Percentiles rank a stretch among this genome's conserved stretches.
These are phyloP conservation scores for Pseudogymnoascus sp. DNA, from an alignment of 2,329 filamentous ascomycete species.

Conservation along the genomic window DNA sequence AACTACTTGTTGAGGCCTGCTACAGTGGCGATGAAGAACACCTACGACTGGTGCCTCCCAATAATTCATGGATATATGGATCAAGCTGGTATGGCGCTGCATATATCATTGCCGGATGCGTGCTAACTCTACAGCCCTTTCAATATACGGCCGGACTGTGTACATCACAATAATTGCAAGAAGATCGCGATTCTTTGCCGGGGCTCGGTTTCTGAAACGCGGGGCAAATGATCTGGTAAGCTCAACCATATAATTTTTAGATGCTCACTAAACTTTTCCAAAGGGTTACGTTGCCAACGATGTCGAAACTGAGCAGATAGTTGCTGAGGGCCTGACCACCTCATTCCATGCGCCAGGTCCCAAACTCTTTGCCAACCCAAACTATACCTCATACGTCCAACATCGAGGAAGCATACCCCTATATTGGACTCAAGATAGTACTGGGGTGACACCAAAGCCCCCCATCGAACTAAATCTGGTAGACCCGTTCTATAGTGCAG, in stretches of 20 bases:
- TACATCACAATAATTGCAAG: slow-evolving; percentile 93
- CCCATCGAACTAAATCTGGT: slow-evolving; percentile 93
- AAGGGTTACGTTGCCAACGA: slow-evolving; percentile 92
- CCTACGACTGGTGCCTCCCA: slow-evolving; percentile 92
- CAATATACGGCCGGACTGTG: slow-evolving; percentile 78
- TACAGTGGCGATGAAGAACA: slow-evolving; percentile 60
- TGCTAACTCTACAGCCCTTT: slow-evolving; percentile 47
- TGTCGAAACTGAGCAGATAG: slow-evolving; percentile 97
- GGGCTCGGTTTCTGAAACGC: slow-evolving; percentile 87
- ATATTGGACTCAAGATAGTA: slow-evolving; percentile 95
- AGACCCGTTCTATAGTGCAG: slow-evolving; percentile 90
- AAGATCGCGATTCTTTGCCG: slow-evolving; percentile 87
- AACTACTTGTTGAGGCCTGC: slow-evolving; percentile 78
- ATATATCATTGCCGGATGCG: background rate
- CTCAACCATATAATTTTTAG: background rate
- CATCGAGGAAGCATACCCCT: slow-evolving; percentile 94
- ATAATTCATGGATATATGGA: slow-evolving; percentile 96
- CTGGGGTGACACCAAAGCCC: slow-evolving; percentile 90
- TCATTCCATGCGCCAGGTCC: slow-evolving; percentile 91
- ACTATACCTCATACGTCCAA: slow-evolving; percentile 93
- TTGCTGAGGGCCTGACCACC: slow-evolving; percentile 87
- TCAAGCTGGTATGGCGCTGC: slow-evolving; percentile 54
- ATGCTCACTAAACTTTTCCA: background rate
- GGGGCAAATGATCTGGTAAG: slow-evolving; percentile 76
- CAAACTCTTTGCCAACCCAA: slow-evolving; percentile 76